Conservation (phyloP, 2,329 filamentous ascomycete species). For the Epichloe sibirici region DNA sequence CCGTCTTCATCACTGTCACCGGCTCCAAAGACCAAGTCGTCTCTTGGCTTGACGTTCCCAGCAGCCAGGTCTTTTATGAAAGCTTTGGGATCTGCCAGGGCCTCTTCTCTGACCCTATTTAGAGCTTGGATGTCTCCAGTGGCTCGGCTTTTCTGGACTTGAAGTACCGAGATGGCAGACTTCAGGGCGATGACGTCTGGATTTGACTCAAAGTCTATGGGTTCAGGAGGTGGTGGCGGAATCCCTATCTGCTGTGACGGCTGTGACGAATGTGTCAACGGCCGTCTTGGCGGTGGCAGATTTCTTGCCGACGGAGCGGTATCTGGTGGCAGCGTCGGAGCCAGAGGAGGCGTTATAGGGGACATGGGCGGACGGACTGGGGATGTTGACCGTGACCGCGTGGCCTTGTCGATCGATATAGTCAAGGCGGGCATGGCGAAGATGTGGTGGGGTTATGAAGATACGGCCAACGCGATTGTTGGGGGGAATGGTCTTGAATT, state of each 20-base stretch:
- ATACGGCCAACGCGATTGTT: neutral
- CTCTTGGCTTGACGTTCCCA: constrained; percentile 40
- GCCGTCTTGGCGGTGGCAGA: constrained; percentile 19
- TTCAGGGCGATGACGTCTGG: constrained; percentile 80
- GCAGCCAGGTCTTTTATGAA: constrained; percentile 58
- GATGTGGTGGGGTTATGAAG: neutral
- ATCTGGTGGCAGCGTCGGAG: constrained; percentile 21
- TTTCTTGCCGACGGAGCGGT: constrained; percentile 6
- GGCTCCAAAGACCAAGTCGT: constrained; percentile 9
- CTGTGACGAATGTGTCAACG: constrained; percentile 32
- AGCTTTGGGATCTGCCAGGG: constrained; percentile 55
- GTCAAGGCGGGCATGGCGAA: constrained; percentile 20
- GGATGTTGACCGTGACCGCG: constrained; percentile 27
- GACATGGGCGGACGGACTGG: constrained; percentile 39
- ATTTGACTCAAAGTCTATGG: constrained; percentile 52
- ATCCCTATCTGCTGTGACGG: constrained; percentile 26
- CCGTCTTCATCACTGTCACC: constrained; percentile 18
- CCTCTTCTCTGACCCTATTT: constrained; percentile 56
- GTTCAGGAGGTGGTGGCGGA: constrained; percentile 34
- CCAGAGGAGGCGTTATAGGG: constrained; percentile 40
- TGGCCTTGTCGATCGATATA: constrained; percentile 17
- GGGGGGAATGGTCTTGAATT: neutral
- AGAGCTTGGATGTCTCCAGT: constrained; percentile 62
- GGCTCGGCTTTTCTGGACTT: constrained; percentile 73
- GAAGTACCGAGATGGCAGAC: constrained; percentile 74